Evolutionary conservation across 1,139 yeast species (phyloP).

Genomic region (Petasospora rhodanensis): DNA sequence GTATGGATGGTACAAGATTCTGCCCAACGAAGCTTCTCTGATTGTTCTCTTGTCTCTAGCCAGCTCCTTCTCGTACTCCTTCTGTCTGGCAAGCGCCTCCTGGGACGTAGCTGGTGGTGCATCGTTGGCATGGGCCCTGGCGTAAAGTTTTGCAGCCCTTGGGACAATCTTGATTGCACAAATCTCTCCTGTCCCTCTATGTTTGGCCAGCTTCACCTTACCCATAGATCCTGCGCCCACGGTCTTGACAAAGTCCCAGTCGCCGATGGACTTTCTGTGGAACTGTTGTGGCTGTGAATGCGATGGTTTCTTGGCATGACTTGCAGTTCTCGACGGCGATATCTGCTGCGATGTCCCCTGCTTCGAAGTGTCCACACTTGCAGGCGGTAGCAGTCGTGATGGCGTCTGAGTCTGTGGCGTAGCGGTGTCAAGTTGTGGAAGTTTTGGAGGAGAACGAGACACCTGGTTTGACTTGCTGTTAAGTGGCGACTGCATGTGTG

Average conservation of each 20-base stretch:
- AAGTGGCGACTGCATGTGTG: slow-evolving; percentile 7
- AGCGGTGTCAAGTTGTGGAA: slow-evolving; percentile 17
- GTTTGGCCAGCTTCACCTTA: slow-evolving; percentile 90
- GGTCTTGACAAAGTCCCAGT: slow-evolving; percentile 93
- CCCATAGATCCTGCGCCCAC: slow-evolving; percentile 99
- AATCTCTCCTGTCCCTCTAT: slow-evolving; percentile 72
- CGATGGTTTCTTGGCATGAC: slow-evolving; percentile 19
- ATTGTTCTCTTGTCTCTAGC: slow-evolving; percentile 90
- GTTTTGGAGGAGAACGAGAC: slow-evolving; percentile 14
- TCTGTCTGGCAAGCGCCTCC: slow-evolving; percentile 58
- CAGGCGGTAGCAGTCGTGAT: slow-evolving; percentile 27
- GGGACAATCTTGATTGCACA: slow-evolving; percentile 87
- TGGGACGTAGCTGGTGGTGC: slow-evolving; percentile 55
- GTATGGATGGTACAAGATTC: slow-evolving; percentile 85
- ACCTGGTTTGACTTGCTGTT: slow-evolving; percentile 1
- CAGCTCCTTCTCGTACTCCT: slow-evolving; percentile 79
- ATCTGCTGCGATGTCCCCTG: slow-evolving; percentile 15
- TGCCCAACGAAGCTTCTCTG: slow-evolving; percentile 92
- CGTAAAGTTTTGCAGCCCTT: slow-evolving; percentile 70
- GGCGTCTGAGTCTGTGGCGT: slow-evolving; percentile 21
- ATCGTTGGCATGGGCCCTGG: slow-evolving; percentile 71
- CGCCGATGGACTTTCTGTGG: slow-evolving; percentile 88
- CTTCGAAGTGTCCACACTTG: slow-evolving; percentile 22
- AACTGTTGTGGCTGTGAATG: slow-evolving; percentile 51
- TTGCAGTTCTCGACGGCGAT: slow-evolving; percentile 16